Conservation (phyloP, 805 yeast genomes). For the Crinitomyces ghanaensis region DNA sequence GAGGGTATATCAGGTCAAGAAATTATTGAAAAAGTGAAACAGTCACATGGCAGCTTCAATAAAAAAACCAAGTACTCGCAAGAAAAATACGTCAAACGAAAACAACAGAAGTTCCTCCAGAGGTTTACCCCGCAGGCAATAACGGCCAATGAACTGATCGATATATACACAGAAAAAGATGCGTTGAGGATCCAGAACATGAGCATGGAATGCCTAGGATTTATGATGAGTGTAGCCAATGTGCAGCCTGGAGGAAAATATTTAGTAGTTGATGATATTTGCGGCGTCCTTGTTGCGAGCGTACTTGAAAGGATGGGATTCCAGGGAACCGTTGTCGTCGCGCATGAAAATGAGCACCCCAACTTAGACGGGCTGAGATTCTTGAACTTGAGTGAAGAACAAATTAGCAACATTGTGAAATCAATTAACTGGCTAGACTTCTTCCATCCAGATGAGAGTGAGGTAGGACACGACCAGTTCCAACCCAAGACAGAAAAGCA, state of each 20-base stretch:
- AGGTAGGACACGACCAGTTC: slow-evolving; percentile 37
- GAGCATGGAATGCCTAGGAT: slow-evolving; percentile 75
- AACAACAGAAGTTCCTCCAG: slow-evolving; percentile 81
- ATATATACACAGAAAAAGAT: slow-evolving; percentile 70
- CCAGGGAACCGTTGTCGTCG: slow-evolving; percentile 54
- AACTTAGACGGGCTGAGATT: slow-evolving; percentile 60
- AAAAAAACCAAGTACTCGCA: slow-evolving; percentile 84
- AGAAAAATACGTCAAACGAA: slow-evolving; percentile 82
- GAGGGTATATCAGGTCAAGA: slow-evolving; percentile 64
- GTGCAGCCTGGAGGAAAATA: slow-evolving; percentile 85
- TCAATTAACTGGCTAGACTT: slow-evolving; percentile 70
- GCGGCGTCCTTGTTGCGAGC: slow-evolving; percentile 77
- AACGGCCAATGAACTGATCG: slow-evolving; percentile 57
- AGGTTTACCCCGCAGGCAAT: slow-evolving; percentile 73
- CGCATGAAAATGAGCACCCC: slow-evolving; percentile 91
- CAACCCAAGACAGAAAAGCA: slow-evolving; percentile 37
- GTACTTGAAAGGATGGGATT: slow-evolving; percentile 82
- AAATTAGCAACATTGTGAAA: slow-evolving; percentile 45
- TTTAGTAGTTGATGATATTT: slow-evolving; percentile 85
- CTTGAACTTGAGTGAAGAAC: slow-evolving; percentile 44
- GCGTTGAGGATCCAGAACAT: slow-evolving; percentile 60
- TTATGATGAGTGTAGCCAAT: slow-evolving; percentile 67
- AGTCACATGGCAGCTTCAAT: slow-evolving; percentile 75
- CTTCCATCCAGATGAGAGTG: slow-evolving; percentile 60
- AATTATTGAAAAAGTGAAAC: slow-evolving; percentile 71